Evolutionary conservation across 805 yeast genomes (phyloP), one percentile per base, ranked within the genome.

Genomic region (Isabelozyma pseudorhagii): DNA sequence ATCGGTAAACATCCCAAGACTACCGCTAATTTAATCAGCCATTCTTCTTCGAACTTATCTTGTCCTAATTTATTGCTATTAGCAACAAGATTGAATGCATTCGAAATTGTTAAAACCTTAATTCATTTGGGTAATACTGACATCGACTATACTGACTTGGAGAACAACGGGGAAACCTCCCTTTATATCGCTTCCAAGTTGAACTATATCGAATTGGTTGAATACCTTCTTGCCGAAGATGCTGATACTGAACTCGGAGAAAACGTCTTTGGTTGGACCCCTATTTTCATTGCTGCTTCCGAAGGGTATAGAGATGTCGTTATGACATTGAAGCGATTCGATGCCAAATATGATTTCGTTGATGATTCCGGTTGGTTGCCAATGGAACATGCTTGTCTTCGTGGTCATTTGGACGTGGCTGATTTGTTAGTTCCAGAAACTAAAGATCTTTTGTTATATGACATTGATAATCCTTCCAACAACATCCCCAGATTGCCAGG

Each of bases 291-390:
- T 46, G 96, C 97, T 10, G 92, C 96, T 0, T 86, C 91, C 13
- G 96, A 92, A 60, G 97, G 97, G 1, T 81, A 69, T 48, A 60
- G 59, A 39, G 80, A 79, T 2, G 75, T 89, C 40, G 89, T 84
- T 5, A 65, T 78, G 41, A 52, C 79, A 8, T 73, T 93, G 53
- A 65, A 85, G 28, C 67, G 70, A 0, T 61, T 75, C 41, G 83
- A 82, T 17, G 87, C 90, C 5, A 69, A 74, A 7, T 80, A 71
- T 50, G 78, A 80, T 42, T 67, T 74, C 27, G 75, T 79, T 14
- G 98, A 93, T 69, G 85, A 82, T 43, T 85, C 94, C 46, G 97
- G 97, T 0, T 93, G 98, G 98, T 82, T 90, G 15, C 97, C 98
- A n/a, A 84, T 90, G 84, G 98, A 93, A 61, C 98, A 93, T 66